Percentiles rank a stretch among this genome's conserved stretches.
Conservation (phyloP, 2,329 filamentous ascomycete genomes). For the Pestalotiopsis sp. region DNA sequence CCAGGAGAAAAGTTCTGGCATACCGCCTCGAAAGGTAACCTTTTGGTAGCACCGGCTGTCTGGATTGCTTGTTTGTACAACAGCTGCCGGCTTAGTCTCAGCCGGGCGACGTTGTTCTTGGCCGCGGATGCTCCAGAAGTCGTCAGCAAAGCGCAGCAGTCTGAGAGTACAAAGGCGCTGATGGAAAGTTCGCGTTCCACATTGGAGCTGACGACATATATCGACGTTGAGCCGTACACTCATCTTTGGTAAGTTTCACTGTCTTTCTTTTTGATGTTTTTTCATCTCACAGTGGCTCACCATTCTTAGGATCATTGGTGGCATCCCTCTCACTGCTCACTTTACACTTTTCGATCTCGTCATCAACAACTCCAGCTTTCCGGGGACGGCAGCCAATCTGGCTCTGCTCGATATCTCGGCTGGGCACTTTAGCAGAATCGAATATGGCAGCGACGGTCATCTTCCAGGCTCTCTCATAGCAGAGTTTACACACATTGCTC, state of each 20-base stretch:
- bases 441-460: conserved; percentile 38
- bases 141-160: conserved; percentile 15
- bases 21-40: background rate
- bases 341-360: conserved; percentile 22
- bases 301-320: conserved; percentile 16
- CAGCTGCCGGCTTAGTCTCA: conserved; percentile 29
- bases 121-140: conserved; percentile 15
- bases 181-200: conserved; percentile 27
- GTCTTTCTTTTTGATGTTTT: background rate
- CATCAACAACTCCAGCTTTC: conserved; percentile 20
- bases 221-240: conserved; percentile 33
- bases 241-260: conserved; percentile 27
- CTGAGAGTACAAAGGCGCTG: conserved; percentile 21
- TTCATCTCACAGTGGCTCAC: background rate
- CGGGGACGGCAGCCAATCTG: conserved; percentile 32
- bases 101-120: conserved; percentile 27
- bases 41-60: conserved; percentile 16
- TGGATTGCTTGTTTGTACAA: conserved; percentile 31
- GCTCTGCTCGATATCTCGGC: conserved; percentile 42
- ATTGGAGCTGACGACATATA: conserved; percentile 29
- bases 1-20: conserved; percentile 19
- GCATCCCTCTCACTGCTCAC: conserved; percentile 20
- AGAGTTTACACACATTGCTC: conserved; percentile 44
- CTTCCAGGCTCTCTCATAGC: conserved; percentile 39
- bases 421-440: conserved; percentile 45